Percentiles rank a stretch among this genome's conserved stretches.
Conservation (phyloP, 345 rosid species). For the Barbarea vulgaris region DNA sequence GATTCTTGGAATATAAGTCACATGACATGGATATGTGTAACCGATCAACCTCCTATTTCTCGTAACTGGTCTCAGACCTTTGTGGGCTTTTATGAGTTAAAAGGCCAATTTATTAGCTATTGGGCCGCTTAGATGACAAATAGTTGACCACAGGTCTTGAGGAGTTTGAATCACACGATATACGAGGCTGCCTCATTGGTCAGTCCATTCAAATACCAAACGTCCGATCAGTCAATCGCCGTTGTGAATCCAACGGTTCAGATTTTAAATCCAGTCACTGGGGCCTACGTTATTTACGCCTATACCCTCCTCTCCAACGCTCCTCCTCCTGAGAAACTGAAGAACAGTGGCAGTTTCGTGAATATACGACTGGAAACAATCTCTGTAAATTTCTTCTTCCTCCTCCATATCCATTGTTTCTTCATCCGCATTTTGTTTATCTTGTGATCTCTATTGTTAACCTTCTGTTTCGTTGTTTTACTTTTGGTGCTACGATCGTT, state of each 20-base stretch:
- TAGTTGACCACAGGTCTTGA: not conserved
- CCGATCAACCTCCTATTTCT: not conserved
- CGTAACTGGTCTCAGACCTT: not conserved
- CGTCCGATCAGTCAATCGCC: constrained; percentile 33
- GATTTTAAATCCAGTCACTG: not conserved
- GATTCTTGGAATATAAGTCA: not conserved
- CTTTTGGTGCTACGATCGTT: not conserved
- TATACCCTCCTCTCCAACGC: constrained; percentile 27
- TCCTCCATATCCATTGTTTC: not conserved
- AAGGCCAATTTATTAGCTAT: not conserved
- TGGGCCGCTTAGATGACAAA: constrained; percentile 7
- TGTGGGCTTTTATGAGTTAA: not conserved
- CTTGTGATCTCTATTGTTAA: not conserved
- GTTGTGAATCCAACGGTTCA: constrained; percentile 27
- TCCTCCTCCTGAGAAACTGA: constrained; percentile 29
- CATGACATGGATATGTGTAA: not conserved
- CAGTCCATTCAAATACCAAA: constrained; percentile 25
- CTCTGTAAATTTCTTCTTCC: constrained; percentile 7
- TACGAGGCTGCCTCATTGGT: constrained; percentile 39
- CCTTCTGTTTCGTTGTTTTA: not conserved
- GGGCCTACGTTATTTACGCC: constrained; percentile 34
- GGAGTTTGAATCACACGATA: constrained; percentile 38
- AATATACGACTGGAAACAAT: constrained; percentile 2
- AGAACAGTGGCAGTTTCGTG: constrained; percentile 33
- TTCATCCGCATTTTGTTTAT: not conserved